Evolutionary conservation across 495 filamentous ascomycete genomes (phyloP), one percentile per base, ranked within the genome.

Genomic region (Bacidia rubella): DNA sequence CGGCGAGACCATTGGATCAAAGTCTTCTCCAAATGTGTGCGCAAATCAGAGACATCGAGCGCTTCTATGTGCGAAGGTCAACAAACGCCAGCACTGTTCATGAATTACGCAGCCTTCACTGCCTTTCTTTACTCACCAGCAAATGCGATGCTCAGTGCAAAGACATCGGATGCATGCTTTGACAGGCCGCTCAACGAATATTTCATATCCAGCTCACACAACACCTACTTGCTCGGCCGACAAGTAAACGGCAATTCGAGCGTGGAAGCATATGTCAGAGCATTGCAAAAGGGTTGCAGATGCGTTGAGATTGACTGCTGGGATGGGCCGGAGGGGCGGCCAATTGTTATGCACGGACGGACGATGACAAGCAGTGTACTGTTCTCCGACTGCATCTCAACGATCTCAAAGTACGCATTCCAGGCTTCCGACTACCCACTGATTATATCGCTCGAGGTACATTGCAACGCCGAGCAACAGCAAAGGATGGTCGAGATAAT

Each of bases 221-320:
- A 98, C 66, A 97, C 92, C 10, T 98, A 98, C 62, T 80, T 98
- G 11, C 69, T 92, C 22, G 92, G 92, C 17, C 81, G 88, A 21
- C 92, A 98, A 65, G 82, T 97, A 10, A 82, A 79, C 25, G 89
- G 88, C 22, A 78, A 83, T 35, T 95, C 92, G 19, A 96, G 88
- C 57, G 82, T 89, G 11, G 92, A 98, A 64, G 87, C 86, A 23
- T 98, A 98, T 66, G 90, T 97, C 60, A 79, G 77, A 49, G 87
- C 89, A n/a, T 71, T 98, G 22, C 79, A 86, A 57, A 78, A 82
- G 45, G 90, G 88, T 39, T 98, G 92, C 63, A 83, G 92, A 50
- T 96, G 92, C 65, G 79, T 98, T 46, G 92, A 98, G 67, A 86
- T 98, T 42, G 92, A 98, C 68, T 96, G 90, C 65, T 97, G 92